Base-by-base conservation (phyloP, 345 rosid genomes). In the Camelina neglecta region DNA sequence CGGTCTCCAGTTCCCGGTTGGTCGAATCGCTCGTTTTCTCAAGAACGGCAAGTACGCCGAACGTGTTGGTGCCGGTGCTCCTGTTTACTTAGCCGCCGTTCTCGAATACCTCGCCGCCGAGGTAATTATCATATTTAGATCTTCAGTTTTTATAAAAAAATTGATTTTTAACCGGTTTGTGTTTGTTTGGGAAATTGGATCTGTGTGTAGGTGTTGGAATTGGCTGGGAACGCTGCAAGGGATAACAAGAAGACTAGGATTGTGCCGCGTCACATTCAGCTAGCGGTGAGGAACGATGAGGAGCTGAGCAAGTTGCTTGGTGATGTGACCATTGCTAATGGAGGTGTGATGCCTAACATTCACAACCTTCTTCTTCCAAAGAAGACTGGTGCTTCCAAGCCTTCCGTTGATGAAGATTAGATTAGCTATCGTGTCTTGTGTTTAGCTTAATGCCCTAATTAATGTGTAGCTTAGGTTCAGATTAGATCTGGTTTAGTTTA, bases 41-140 rank as follows among this genome's bases (percentile, higher is more conserved):
- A 93, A 93, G 84, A 96, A 93, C 53, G 98, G 97, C 35, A 93
- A 93, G 66, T 93, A 93, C 65, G 98, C 98, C 44, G 93, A 88
- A 51, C 93, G 97, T 11, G 97, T 93, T 1, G 97, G 97, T 3
- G 97, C 96, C 65, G 97, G 96, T 4, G 98, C 98, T 50, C 98
- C 98, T 12, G 98, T 93, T 3, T 93, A 93, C 79, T 88, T 93
- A 1, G 93, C 98, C 18, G 97, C 98, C 54, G 98, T 93, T 29
- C 98, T 93, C 8, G 98, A 93, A 54, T 93, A 93, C 69, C 96
- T 93, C 3, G 98, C 98, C n/a, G 97, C 98, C 0, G 98, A 93
- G 91, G 98, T 93, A 69, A 38, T 0, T 6, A 35, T 15, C 21
- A 3, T 8, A 11, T 51, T 18, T 29, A 6, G 21, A 44, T 45